Evolutionary conservation across 2,329 filamentous ascomycete species (phyloP), one percentile per base, ranked within the genome.

Genomic region (Fusarium chlamydosporum): DNA sequence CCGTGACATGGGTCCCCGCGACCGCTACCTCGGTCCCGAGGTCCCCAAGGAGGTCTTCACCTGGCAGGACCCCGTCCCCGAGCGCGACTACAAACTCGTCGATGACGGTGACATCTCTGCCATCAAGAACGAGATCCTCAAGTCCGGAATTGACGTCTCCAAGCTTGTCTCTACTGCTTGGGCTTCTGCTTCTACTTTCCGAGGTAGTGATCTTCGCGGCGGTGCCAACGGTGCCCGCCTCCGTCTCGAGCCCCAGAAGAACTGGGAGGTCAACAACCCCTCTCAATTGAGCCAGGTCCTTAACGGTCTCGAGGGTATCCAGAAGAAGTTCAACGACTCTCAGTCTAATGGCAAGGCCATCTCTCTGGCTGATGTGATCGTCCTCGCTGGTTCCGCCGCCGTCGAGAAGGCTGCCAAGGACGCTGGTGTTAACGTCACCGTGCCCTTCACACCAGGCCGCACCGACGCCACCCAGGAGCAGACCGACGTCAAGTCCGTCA

Each of bases 201-300:
- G 91, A 68, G 87, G 89, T 72, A 86, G 88, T 72, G 92, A 94
- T 83, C 94, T 93, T 86, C 91, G 92, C 68, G 92, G 92, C 72
- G 92, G 92, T 75, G 92, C 92, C 81, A 94, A 94, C 72, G 92
- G 92, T 73, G 91, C 88, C 16, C 91, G 91, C 73, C 92, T 94
- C 74, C 89, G 90, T 40, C 89, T 94, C 16, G 82, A 84, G 64
- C 92, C 92, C 27, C 89, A 92, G 82, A 89, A 88, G 74, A 82
- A 88, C 78, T 94, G 92, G 91, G 80, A 88, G 77, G 86, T 90
- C 76, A 94, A 94, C 86, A 91, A 92, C 83, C 91, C 91, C 27
- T 73, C 82, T 2, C 86, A 91, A 79, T 81, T 93, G 53, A 79
- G 80, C 61, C 81, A 90, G 79, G 88, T 91, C 6, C 82, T 94